phyloP scores from a whole-genome alignment of 768 basidiomycete genomes.

The Trametes coccinea region DNA sequence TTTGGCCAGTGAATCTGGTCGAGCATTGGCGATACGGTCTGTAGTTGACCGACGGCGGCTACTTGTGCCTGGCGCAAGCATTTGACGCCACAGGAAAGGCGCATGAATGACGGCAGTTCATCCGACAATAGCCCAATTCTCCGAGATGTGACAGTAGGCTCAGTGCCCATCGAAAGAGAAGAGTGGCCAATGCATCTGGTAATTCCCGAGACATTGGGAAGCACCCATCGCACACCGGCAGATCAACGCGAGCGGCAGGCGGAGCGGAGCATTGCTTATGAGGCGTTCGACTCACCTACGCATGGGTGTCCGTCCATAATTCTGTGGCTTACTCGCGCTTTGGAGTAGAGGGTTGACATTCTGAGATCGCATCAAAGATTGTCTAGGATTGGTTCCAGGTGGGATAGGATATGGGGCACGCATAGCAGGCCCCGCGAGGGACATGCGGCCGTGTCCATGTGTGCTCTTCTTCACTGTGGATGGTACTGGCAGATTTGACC shows the following conservation, averaged over 20 bases:
- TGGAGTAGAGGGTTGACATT: constrained; percentile 66
- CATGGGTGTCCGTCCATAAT: constrained; percentile 71
- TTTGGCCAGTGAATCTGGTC: too few relatives aligned
- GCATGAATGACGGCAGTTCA: not conserved
- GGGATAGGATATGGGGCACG: constrained; percentile 51
- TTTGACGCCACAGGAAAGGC: not conserved
- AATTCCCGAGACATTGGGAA: too few relatives aligned
- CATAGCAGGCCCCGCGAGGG: constrained; percentile 73
- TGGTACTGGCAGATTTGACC: constrained; percentile 72
- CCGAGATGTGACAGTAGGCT: not conserved
- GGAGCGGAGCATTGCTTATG: not conserved
- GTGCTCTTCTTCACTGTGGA: constrained; percentile 72
- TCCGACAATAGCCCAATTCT: constrained; percentile 1
- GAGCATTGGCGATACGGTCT: too few relatives aligned
- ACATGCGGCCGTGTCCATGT: constrained; percentile 54
- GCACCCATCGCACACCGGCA: too few relatives aligned
- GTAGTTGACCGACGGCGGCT: too few relatives aligned
- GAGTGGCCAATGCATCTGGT: not conserved
- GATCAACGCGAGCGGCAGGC: too few relatives aligned
- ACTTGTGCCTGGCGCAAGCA: too few relatives aligned
- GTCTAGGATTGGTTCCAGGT: constrained; percentile 56
- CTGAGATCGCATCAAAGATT: constrained; percentile 70
- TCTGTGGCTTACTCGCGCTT: constrained; percentile 62
- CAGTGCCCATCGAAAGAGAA: too few relatives aligned
- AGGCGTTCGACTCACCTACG: constrained; percentile 49